Evolutionary conservation across 805 yeast species (phyloP), one percentile per base, ranked within the genome.

Genomic region (Myxozyma lipomycoides): DNA sequence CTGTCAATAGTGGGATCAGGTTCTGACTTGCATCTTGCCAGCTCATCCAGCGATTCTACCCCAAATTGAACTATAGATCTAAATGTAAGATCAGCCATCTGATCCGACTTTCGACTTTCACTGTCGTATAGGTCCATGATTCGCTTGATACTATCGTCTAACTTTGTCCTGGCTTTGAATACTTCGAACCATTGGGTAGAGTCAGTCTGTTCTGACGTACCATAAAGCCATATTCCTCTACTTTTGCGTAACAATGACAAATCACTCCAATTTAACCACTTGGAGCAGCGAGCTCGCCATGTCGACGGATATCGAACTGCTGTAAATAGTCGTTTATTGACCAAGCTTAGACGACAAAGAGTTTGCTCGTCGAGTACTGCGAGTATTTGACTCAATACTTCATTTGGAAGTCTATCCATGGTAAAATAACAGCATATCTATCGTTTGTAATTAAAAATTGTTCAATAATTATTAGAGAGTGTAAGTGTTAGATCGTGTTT

Each of bases 1-100:
- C 15, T 19, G 38, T 24, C 38, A 6, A 21, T 18, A 40, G n/a
- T 3, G 34, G 26, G 37, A 19, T 39, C 34, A 7, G 18, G 19
- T n/a, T 15, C 24, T 17, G 25, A 42, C n/a, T n/a, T 10, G 7
- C 26, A 34, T 21, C 28, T 12, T 25, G 17, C 46, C 39, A 51
- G 48, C 12, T 26, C 42, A 30, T 51, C 52, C 24, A 51, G 42
- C 28, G 52, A 49, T 24, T 47, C 49, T 12, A 51, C 12, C 21
- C 52, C 55, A 38, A 30, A 45, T 5, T 7, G 12, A 25, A 35
- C 41, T n/a, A 51, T 48, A 21, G 12, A n/a, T 35, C 6, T n/a
- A 12, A 12, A 12, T 35, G 15, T 35, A 21, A 15, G 6, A 35
- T n/a, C 38, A 10, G 19, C 18, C 7, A 10, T 35, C 7, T 35